phyloP scores from a whole-genome alignment of 2,329 filamentous ascomycete species.

The Fusarium sp. region DNA sequence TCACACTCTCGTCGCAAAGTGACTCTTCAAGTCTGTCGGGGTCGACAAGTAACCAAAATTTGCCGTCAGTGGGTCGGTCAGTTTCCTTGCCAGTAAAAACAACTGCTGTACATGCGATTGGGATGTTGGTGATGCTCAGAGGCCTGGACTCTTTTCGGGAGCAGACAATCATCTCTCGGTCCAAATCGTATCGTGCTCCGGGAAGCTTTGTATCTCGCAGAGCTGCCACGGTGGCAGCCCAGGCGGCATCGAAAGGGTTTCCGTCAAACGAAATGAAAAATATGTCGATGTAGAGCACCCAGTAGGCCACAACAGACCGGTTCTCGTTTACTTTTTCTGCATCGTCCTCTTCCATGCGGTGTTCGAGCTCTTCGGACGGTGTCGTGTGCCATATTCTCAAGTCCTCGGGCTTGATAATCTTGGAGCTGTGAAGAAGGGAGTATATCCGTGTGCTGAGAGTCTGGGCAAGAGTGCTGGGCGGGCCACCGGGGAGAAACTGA shows the following conservation, averaged over 20 bases:
- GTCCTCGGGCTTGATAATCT: slow-evolving; percentile 74
- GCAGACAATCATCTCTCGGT: slow-evolving; percentile 84
- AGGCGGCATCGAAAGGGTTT: slow-evolving; percentile 91
- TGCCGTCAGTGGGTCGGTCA: slow-evolving; percentile 58
- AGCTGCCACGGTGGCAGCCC: slow-evolving; percentile 86
- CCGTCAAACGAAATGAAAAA: slow-evolving; percentile 94
- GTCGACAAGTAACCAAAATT: slow-evolving; percentile 84
- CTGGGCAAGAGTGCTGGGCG: slow-evolving; percentile 84
- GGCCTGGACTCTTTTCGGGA: slow-evolving; percentile 67
- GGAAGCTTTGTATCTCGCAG: slow-evolving; percentile 83
- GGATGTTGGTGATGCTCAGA: slow-evolving; percentile 74
- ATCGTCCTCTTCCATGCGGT: slow-evolving; percentile 55
- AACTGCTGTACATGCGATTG: slow-evolving; percentile 81
- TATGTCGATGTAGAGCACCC: slow-evolving; percentile 95
- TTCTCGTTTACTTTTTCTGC: slow-evolving; percentile 52
- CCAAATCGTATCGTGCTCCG: slow-evolving; percentile 83
- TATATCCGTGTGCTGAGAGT: slow-evolving; percentile 85
- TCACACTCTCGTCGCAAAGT: slow-evolving; percentile 85
- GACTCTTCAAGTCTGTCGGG: slow-evolving; percentile 91
- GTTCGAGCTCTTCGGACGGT: slow-evolving; percentile 60
- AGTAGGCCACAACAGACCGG: slow-evolving; percentile 81
- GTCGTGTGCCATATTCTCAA: slow-evolving; percentile 78
- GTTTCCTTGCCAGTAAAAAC: slow-evolving; percentile 78
- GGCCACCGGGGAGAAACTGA: slow-evolving; percentile 83
- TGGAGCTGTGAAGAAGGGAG: slow-evolving; percentile 78